Evolutionary conservation across 345 rosid genomes (phyloP).

Genomic region (Euphorbia peplus): DNA sequence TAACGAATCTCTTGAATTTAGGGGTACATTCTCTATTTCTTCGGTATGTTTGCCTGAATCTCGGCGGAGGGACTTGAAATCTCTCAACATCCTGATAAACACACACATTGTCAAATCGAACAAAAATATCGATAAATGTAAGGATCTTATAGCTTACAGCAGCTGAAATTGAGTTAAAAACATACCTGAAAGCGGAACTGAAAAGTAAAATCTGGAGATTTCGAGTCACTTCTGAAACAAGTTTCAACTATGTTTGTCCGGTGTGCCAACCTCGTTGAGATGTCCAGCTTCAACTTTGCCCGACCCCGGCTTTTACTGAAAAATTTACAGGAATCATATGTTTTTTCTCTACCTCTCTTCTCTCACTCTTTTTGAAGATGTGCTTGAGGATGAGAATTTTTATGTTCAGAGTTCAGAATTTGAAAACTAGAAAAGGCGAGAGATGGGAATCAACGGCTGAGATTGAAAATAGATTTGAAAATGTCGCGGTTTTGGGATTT

Average conservation of each 20-base stretch:
- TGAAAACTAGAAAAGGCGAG: not conserved
- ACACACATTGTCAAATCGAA: not conserved
- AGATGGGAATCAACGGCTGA: constrained; percentile 4
- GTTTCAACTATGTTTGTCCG: constrained; percentile 4
- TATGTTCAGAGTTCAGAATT: not conserved
- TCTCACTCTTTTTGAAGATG: not conserved
- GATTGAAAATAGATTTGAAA: constrained; percentile 13
- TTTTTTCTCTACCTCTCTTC: not conserved
- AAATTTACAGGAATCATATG: not conserved
- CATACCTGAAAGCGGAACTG: constrained; percentile 44
- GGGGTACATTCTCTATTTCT: constrained; percentile 74
- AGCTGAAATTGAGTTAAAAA: not conserved
- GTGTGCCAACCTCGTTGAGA: too few relatives aligned
- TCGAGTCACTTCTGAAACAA: not conserved
- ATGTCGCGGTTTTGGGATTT: constrained; percentile 18
- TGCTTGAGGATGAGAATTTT: not conserved
- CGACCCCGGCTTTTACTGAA: too few relatives aligned
- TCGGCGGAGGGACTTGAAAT: constrained; percentile 57
- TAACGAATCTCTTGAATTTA: constrained; percentile 47
- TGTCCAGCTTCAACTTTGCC: too few relatives aligned
- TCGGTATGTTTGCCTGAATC: constrained; percentile 49
- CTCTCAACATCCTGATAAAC: constrained; percentile 57
- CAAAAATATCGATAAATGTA: not conserved
- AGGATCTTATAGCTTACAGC: not conserved
- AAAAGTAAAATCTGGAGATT: constrained; percentile 32